Evolutionary conservation across 169 alveolate species (phyloP), one percentile per base, ranked within the genome.

Genomic region (Plasmodium vivax): DNA sequence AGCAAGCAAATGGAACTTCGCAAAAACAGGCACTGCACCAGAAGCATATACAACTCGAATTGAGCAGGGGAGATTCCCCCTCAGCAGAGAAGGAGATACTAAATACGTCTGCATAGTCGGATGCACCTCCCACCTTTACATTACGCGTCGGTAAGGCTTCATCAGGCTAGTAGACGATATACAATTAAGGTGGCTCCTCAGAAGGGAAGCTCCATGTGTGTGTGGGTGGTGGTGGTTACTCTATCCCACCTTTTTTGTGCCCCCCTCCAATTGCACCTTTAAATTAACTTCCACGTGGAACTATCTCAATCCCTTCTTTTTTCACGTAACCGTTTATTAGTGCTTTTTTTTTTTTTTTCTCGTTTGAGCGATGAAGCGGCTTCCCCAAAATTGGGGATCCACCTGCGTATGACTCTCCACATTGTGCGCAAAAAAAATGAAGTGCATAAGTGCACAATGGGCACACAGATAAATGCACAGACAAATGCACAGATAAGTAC

Each of bases 1-100:
- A 93, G 72, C 34, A 94, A 73, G 95, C 97, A 96, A 93, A 83
- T 93, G 93, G 94, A 90, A 38, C 19, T 90, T 38, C 9, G 71
- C 27, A 90, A 68, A 38, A 82, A 79, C 51, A 92, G 73, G 45
- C 81, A 90, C 30, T 38, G 56, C 73, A 38, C 51, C 34, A 75
- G 56, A 75, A 75, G n/a, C n/a, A 38, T 80, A 30, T 80, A 45
- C 16, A 80, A 80, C 72, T 12, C 27, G 43, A 80, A 23, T 23
- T 80, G 85, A 80, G 27, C 34, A 43, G n/a, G 85, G 12, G 51
- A 80, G 6, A 80, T 80, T 38, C 34, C 14, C 30, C 16, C 51
- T 34, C 54, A 34, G 8, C 43, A 34, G 38, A 12, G 56, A 6
- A 77, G 5, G 27, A 77, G 62, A 51, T 51, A 16, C 62, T 23